Conservation (phyloP, 257 asterid species). For the Jasminum sambac region DNA sequence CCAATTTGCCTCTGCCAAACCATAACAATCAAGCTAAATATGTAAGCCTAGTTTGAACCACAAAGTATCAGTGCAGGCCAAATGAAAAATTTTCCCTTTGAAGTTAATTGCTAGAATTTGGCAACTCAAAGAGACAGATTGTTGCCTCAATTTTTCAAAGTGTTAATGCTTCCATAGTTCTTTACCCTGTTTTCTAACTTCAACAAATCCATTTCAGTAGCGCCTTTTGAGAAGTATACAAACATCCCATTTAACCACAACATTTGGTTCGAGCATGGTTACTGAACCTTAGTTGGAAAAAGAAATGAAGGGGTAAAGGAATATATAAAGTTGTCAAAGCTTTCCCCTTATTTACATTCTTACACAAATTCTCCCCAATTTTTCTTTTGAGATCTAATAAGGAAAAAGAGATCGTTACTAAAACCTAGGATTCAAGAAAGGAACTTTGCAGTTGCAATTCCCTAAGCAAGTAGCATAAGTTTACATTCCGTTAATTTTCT, state of each 20-base stretch:
- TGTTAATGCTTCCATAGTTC: too few relatives aligned
- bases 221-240: too few relatives aligned
- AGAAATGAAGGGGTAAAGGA: neutral
- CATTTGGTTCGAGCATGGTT: neutral
- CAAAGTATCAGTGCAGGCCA: too few relatives aligned
- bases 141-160: too few relatives aligned
- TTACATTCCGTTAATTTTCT: neutral
- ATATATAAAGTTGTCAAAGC: neutral
- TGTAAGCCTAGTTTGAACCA: neutral
- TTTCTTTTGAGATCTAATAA: too few relatives aligned
- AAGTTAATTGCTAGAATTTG: too few relatives aligned
- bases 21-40: neutral
- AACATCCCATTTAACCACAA: neutral
- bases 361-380: too few relatives aligned
- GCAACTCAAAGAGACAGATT: too few relatives aligned
- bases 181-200: too few relatives aligned
- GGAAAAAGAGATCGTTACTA: too few relatives aligned
- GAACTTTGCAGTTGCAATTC: neutral
- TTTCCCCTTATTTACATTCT: neutral
- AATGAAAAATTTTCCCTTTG: too few relatives aligned
- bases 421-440: neutral
- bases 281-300: neutral
- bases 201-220: too few relatives aligned
- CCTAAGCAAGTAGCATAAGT: neutral
- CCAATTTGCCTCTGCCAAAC: conserved; percentile 2